Evolutionary conservation across 1,139 yeast genomes (phyloP).

Genomic region (Pneumocystis sp.): DNA sequence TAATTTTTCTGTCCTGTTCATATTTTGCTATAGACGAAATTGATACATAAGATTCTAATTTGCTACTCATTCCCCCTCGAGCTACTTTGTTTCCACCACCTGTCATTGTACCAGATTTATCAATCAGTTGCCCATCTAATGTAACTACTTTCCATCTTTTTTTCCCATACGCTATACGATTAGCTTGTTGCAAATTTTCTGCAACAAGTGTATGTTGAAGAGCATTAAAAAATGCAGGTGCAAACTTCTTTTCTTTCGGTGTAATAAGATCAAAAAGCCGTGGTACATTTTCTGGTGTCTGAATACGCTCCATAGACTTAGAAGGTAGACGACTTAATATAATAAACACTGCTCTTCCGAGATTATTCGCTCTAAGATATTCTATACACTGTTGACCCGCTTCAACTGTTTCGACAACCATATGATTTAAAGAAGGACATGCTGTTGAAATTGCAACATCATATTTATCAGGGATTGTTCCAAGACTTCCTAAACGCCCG

Average conservation of each 20-base stretch:
- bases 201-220: conserved; percentile 82
- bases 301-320: conserved; percentile 44
- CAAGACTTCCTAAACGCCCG: conserved; percentile 68
- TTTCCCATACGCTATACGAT: conserved; percentile 72
- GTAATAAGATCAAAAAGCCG: conserved; percentile 70
- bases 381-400: conserved; percentile 87
- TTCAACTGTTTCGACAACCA: conserved; percentile 89
- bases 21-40: conserved; percentile 44
- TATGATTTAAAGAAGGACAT: conserved; percentile 76
- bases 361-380: conserved; percentile 62
- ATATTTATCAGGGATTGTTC: conserved; percentile 69
- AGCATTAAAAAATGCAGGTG: conserved; percentile 81
- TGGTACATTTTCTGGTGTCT: conserved; percentile 64
- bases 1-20: conserved; percentile 42
- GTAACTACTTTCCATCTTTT: conserved; percentile 81
- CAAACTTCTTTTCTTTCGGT: conserved; percentile 51
- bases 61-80: conserved; percentile 43
- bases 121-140: conserved; percentile 80
- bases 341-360: conserved; percentile 84
- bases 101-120: conserved; percentile 90
- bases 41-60: conserved; percentile 29
- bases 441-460: conserved; percentile 95
- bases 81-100: conserved; percentile 77
- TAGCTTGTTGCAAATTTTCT: conserved; percentile 60
- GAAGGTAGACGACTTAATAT: conserved; percentile 59